Evolutionary conservation across 371 early-diverging fungal species (phyloP), one percentile per base, ranked within the genome.

Genomic region (Gilbertella persicaria): DNA sequence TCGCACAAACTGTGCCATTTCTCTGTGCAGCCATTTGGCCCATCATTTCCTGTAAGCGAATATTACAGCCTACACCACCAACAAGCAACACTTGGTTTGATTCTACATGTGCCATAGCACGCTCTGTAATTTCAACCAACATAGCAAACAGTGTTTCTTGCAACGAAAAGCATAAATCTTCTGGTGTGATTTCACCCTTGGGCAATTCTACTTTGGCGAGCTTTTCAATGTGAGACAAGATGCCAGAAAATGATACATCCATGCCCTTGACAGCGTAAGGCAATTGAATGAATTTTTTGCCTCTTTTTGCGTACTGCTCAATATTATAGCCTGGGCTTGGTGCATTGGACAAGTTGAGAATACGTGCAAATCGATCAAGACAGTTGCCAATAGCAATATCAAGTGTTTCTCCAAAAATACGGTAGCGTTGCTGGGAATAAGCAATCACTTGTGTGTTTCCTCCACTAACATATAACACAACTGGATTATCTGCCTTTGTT

Each of bases 401-500:
- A 37, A 99, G 74, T 0, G 99, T 97, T 69, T 99, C 99, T 23
- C 99, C 99, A 83, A 99, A 99, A 28, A 99, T 99, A 30, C 94
- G 85, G 70, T 99, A 99, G 45, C 92, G 69, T 41, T 91, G 80
- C 50, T 95, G 89, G 17, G 95, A 86, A 68, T 98, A 99, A 4
- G 98, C 97, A 67, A 99, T 99, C 10, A 99, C 96, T 75, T 99
- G 99, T 0, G 99, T 99, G 70, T 99, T 99, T 30, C 99, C 99
- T n/a, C 99, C 99, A 66, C 94, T 93, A 8, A 97, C 99, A 71
- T 99, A 99, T 7, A 99, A 79, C 14, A 99, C 93, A 6, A 99
- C 94, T 0, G 99, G 99, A 66, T 99, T 95, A 3, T 84, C 57
- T 0, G 99, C 99, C 24, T 91, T 90, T 3, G 99, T 99, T 35